Base-by-base conservation (phyloP, 2,329 filamentous ascomycete genomes). In the Alternaria dauci region DNA sequence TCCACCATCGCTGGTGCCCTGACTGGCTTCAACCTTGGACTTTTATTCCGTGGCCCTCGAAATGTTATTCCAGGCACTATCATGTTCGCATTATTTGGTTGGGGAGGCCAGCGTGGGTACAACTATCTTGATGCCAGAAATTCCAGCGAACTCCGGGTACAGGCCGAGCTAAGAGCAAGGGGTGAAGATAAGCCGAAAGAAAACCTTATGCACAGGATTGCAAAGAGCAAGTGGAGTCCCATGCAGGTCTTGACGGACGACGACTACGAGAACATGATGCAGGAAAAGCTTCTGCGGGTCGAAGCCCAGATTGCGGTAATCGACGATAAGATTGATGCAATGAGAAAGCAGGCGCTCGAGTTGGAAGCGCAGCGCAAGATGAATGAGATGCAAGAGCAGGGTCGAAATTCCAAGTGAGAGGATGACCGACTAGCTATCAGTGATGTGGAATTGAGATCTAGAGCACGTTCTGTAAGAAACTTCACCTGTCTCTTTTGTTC, bases 301-400 rank as follows among this genome's bases (percentile, higher is more conserved):
- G 89, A 95, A 66, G 90, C 87, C 1, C 90, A 94, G 62, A 93
- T 95, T 76, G 88, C 91, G 0, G 77, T 95, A 5, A 83, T 94
- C 36, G 91, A 95, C 70, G 92, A 94, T 55, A 88, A 87, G 71
- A 91, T 95, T 67, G 85, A 83, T 48, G 82, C 79, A 39, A 72
- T 89, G 25, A 73, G 65, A 52, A 71, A 69, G 50, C 56, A 71
- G 57, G 71, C 72, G 28, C 64, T 52, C 8, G 71, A 72, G 44
- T 36, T 57, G 39, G 66, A 74, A 12, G 48, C 55, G 30, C 58
- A 69, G 52, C 51, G 58, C 42, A 56, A 59, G 30, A 51, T 59
- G 18, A 47, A 63, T 23, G 54, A 62, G 28, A 51, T 52, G n/a
- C 54, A 67, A 26, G 18, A 61, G 18, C 48, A 20, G 20, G 30